A percentile compares a stretch with the other conserved stretches of the same genome.
phyloP scores from a whole-genome alignment of 2,329 filamentous ascomycete genomes.

The Verticillium nonalfalfae region DNA sequence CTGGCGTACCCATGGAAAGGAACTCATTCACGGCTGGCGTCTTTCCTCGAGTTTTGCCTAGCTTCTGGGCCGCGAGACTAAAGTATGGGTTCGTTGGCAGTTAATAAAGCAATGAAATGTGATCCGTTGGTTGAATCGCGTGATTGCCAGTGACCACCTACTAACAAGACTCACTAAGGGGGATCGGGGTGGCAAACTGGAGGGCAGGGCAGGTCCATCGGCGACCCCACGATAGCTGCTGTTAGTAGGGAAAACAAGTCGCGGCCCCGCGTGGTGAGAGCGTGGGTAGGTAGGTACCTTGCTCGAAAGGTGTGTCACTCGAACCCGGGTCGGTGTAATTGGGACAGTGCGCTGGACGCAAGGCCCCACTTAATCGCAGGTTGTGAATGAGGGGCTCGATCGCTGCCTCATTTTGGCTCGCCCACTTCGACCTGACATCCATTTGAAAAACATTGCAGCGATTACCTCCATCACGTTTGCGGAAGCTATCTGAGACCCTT shows the following conservation, averaged over 20 bases:
- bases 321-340: not conserved
- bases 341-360: slow-evolving; percentile 4
- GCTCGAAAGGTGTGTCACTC: not conserved
- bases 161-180: not conserved
- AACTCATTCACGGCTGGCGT: not conserved
- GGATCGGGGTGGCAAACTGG: not conserved
- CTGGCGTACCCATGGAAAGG: not conserved
- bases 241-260: not conserved
- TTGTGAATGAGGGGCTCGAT: slow-evolving; percentile 13
- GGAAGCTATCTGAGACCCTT: slow-evolving; percentile 7
- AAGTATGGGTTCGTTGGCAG: no score
- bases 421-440: slow-evolving; percentile 10
- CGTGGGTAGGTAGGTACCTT: not conserved
- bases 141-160: not conserved
- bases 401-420: slow-evolving; percentile 11
- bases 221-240: not conserved
- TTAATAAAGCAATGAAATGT: no score
- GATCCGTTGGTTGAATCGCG: no score
- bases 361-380: slow-evolving; percentile 2
- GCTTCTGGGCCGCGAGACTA: not conserved
- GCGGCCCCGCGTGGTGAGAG: not conserved
- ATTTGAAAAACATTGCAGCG: not conserved
- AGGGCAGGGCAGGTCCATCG: not conserved
- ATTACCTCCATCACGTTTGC: slow-evolving; percentile 5
- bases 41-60: not conserved